Evolutionary conservation across 345 rosid genomes (phyloP).

Genomic region (Physaria fendleri): DNA sequence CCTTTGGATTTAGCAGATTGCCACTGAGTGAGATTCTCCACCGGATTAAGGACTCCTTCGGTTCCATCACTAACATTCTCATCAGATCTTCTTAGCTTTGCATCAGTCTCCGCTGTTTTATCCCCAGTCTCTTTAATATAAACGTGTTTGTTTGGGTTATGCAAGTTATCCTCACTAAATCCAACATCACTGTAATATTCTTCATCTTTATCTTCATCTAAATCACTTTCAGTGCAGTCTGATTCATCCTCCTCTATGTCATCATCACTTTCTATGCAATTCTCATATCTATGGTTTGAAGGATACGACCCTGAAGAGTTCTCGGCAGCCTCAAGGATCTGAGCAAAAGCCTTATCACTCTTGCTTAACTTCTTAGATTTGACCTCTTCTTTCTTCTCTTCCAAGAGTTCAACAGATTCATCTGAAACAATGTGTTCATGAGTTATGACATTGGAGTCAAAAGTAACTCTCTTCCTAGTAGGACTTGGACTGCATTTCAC

Average conservation of each 20-base stretch:
- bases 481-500: conserved; percentile 34
- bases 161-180: conserved; percentile 26
- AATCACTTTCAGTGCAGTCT: conserved; percentile 34
- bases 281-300: conserved; percentile 55
- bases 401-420: conserved; percentile 33
- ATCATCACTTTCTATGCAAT: conserved; percentile 64
- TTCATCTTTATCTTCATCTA: conserved; percentile 37
- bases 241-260: conserved; percentile 40
- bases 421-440: conserved; percentile 47
- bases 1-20: conserved; percentile 61
- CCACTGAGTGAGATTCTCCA: conserved; percentile 95
- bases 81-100: conserved; percentile 25
- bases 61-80: conserved; percentile 41
- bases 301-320: conserved; percentile 55
- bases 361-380: conserved; percentile 29
- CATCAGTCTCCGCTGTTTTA: conserved; percentile 21
- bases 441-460: conserved; percentile 56
- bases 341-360: conserved; percentile 40
- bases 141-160: not conserved
- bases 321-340: conserved; percentile 37
- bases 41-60: conserved; percentile 72
- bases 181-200: conserved; percentile 32
- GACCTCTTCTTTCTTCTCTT: conserved; percentile 29
- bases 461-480: conserved; percentile 67
- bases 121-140: conserved; percentile 17